Conservation (phyloP, 2,329 filamentous ascomycete species). For the Claviceps sp. region DNA sequence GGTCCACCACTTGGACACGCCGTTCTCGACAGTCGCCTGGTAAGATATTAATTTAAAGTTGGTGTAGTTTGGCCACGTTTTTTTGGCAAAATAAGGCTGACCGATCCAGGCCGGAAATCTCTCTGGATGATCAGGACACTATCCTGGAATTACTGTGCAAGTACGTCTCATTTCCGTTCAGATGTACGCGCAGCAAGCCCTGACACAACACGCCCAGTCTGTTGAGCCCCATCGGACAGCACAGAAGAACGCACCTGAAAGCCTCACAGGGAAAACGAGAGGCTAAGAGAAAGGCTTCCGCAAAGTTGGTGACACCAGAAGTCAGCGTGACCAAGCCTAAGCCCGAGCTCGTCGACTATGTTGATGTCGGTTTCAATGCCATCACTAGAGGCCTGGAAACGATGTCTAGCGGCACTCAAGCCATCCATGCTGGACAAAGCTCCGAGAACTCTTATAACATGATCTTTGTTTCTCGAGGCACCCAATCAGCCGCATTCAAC, state of each 20-base stretch:
- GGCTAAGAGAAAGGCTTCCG: conserved; percentile 30
- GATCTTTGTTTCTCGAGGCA: conserved; percentile 45
- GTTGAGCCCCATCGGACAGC: conserved; percentile 47
- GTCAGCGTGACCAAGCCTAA: conserved; percentile 7
- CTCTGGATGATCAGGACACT: conserved; percentile 43
- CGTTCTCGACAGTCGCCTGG: conserved; percentile 49
- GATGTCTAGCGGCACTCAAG: conserved; percentile 13
- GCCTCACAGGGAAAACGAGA: conserved; percentile 49
- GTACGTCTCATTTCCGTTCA: conserved; percentile 27
- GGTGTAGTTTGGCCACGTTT: not conserved
- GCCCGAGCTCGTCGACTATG: conserved; percentile 40
- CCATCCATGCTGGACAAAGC: not conserved
- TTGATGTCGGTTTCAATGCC: conserved; percentile 52
- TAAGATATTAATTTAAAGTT: conserved; percentile 19
- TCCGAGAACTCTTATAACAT: conserved; percentile 27
- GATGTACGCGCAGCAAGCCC: not conserved
- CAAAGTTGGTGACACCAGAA: conserved; percentile 9
- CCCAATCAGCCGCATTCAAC: conserved; percentile 44
- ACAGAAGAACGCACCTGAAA: conserved; percentile 39
- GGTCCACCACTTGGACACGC: conserved; percentile 51
- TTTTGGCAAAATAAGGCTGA: not conserved
- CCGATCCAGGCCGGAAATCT: conserved; percentile 43
- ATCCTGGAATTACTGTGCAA: conserved; percentile 55
- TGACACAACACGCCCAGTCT: conserved; percentile 30
- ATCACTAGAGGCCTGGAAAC: conserved; percentile 47